Evolutionary conservation across 345 rosid genomes (phyloP).

Genomic region (Salix suchowensis): DNA sequence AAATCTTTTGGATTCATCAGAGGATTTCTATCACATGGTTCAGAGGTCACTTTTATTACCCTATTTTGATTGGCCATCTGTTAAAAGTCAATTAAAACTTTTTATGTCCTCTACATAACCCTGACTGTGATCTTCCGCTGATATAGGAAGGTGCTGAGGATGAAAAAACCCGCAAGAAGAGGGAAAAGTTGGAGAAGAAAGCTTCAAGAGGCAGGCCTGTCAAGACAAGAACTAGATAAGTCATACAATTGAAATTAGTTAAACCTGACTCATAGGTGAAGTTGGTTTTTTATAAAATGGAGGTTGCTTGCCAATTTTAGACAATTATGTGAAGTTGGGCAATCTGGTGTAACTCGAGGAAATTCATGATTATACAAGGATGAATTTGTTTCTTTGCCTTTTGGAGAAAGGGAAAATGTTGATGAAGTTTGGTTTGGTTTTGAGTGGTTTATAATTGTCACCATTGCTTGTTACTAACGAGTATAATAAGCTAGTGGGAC

Average conservation of each 20-base stretch:
- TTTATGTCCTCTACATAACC: neutral
- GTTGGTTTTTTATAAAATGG: neutral
- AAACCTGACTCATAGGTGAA: neutral
- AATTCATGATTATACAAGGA: neutral
- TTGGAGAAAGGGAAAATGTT: neutral
- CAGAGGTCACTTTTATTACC: slow-evolving; percentile 47
- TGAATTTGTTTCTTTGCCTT: neutral
- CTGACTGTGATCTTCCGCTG: slow-evolving; percentile 10
- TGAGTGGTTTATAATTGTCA: neutral
- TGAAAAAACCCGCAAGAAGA: slow-evolving; percentile 79
- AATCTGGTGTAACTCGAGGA: neutral
- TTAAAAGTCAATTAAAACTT: neutral
- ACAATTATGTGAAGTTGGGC: neutral
- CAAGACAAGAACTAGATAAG: slow-evolving; percentile 55
- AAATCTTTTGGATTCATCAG: slow-evolving; percentile 53
- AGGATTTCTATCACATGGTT: slow-evolving; percentile 58
- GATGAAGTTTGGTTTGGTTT: neutral
- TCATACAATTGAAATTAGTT: neutral
- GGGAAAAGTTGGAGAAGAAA: slow-evolving; percentile 89
- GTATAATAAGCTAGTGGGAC: neutral
- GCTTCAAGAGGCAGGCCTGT: slow-evolving; percentile 61
- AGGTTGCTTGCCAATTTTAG: neutral
- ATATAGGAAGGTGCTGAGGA: slow-evolving; percentile 64
- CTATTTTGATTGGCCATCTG: neutral
- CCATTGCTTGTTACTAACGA: neutral